Percentiles rank a stretch among this genome's conserved stretches.
Conservation (phyloP, 441 rosid genomes). For the Corymbia calophylla region DNA sequence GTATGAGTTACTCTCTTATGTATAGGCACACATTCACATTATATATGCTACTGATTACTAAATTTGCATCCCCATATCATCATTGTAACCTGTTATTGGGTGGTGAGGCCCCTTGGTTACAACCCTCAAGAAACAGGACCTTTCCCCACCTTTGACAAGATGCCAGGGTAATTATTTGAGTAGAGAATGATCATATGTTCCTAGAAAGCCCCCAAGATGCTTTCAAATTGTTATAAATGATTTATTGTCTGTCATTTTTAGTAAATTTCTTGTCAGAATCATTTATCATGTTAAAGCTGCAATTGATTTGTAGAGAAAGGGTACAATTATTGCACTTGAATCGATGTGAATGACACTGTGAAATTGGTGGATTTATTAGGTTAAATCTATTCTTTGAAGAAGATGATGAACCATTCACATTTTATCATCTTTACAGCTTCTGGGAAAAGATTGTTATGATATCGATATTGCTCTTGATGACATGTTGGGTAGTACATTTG, state of each 20-base stretch:
- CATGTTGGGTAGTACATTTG: slow-evolving; percentile 80
- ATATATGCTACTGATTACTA: not conserved
- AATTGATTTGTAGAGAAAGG: not conserved
- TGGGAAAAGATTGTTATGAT: slow-evolving; percentile 82
- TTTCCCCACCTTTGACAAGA: not conserved
- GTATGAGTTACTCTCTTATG: not conserved
- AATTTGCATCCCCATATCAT: not conserved
- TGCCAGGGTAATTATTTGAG: not conserved
- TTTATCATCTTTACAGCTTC: slow-evolving; percentile 43
- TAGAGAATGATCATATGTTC: not conserved
- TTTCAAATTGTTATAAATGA: not conserved
- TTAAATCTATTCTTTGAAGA: not conserved
- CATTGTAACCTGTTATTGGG: not conserved
- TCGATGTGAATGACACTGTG: not conserved
- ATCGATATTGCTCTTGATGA: slow-evolving; percentile 87
- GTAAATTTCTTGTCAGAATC: not conserved
- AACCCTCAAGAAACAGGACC: not conserved
- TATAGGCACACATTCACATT: not conserved
- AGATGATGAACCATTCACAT: not conserved
- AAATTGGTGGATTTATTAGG: not conserved
- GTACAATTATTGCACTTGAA: not conserved
- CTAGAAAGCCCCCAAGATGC: not conserved
- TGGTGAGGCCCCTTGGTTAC: not conserved
- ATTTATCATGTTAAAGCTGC: not conserved
- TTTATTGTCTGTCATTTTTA: not conserved